Percentiles rank a stretch among this genome's conserved stretches.
These are phyloP conservation scores for Moelleriella libera DNA, from an alignment of 2,329 filamentous ascomycete genomes.

Conservation along the genomic window DNA sequence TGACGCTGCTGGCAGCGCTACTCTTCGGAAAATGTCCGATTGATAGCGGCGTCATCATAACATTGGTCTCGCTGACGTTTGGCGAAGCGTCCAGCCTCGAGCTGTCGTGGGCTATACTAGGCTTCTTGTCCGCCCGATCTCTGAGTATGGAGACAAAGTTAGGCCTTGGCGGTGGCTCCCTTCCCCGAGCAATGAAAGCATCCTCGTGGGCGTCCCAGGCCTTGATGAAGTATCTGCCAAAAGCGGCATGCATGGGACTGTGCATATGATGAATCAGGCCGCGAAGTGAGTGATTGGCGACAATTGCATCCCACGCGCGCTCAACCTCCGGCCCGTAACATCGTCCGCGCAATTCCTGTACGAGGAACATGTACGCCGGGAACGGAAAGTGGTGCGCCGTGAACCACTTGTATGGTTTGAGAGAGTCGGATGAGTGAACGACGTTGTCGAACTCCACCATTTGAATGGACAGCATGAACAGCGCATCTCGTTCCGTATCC, in stretches of 20 bases:
- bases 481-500: constrained; percentile 32
- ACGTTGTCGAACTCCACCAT: constrained; percentile 47
- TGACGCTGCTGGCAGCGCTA: constrained; percentile 7
- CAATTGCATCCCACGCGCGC: constrained; percentile 42
- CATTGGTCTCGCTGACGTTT: not conserved
- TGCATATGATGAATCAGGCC: constrained; percentile 33
- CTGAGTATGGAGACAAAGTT: constrained; percentile 32
- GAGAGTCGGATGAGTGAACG: constrained; percentile 33
- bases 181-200: constrained; percentile 29
- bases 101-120: constrained; percentile 4
- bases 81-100: not conserved
- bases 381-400: constrained; percentile 45
- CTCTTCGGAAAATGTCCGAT: constrained; percentile 2
- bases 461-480: constrained; percentile 39
- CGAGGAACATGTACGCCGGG: constrained; percentile 45
- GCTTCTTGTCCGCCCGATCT: constrained; percentile 24
- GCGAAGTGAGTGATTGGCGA: constrained; percentile 37
- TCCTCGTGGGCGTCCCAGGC: constrained; percentile 46
- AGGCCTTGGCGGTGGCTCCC: constrained; percentile 23
- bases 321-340: constrained; percentile 41
- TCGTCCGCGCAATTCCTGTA: constrained; percentile 38
- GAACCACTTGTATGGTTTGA: constrained; percentile 44
- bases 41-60: constrained; percentile 17
- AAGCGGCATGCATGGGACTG: constrained; percentile 42
- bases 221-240: constrained; percentile 44